These are phyloP conservation scores for Cenchrus purpureus DNA, from an alignment of 176 grass and related monocot genomes.

Conservation along the genomic window DNA sequence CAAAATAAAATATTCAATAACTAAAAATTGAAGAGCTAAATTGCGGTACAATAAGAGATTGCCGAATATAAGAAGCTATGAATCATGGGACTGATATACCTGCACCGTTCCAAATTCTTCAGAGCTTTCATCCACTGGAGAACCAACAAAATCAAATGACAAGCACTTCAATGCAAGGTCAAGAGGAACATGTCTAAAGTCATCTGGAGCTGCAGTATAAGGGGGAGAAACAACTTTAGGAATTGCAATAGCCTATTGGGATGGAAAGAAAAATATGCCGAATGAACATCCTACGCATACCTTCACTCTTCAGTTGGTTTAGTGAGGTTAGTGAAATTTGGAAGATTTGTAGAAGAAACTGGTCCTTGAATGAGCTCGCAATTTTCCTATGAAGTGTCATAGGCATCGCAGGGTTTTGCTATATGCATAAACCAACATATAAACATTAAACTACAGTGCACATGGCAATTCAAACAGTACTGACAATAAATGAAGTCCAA, in stretches of 20 bases:
- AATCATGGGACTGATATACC: constrained; percentile 55
- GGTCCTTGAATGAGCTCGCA: constrained; percentile 83
- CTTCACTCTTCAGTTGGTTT: constrained; percentile 86
- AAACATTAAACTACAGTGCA: constrained; percentile 14
- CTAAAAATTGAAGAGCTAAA: constrained; percentile 24
- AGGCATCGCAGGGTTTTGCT: constrained; percentile 73
- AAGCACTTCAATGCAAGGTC: constrained; percentile 94
- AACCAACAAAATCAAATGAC: constrained; percentile 98
- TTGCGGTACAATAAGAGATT: constrained; percentile 2
- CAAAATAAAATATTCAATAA: constrained; percentile 40
- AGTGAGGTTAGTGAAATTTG: constrained; percentile 98
- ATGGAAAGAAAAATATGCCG: constrained; percentile 15
- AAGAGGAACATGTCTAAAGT: constrained; percentile 73
- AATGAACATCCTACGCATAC: constrained; percentile 63
- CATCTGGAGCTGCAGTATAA: constrained; percentile 70
- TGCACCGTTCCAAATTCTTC: constrained; percentile 99
- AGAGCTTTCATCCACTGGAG: constrained; percentile 97
- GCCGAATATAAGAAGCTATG: constrained; percentile 19
- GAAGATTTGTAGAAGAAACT: constrained; percentile 95
- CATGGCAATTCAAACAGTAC: constrained; percentile 8
- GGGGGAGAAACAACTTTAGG: constrained; percentile 28
- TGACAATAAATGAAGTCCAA: constrained; percentile 26
- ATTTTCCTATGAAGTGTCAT: constrained; percentile 79
- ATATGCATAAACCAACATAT: constrained; percentile 43
- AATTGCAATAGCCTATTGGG: constrained; percentile 34